phyloP scores from a whole-genome alignment of 2,329 filamentous ascomycete species.

The Thelonectria olida region DNA sequence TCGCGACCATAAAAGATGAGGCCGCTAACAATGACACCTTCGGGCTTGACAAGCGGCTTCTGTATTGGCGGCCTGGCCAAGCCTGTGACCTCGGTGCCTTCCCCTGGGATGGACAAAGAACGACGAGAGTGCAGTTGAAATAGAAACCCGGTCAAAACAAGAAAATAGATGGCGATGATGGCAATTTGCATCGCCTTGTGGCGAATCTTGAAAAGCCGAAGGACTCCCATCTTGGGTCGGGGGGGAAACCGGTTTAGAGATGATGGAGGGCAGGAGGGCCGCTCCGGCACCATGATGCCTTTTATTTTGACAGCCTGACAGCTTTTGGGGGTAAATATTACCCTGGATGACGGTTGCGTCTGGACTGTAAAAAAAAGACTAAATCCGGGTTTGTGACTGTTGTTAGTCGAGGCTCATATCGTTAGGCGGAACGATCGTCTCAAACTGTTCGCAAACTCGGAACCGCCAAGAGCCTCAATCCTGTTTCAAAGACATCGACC shows the following conservation, averaged over 20 bases:
- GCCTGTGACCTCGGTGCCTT: not conserved
- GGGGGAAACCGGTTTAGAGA: not conserved
- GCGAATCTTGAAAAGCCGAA: not conserved
- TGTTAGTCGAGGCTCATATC: too few species aligned
- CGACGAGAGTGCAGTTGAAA: not conserved
- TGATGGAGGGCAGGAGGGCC: too few species aligned
- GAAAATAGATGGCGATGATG: not conserved
- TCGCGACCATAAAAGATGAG: constrained; percentile 30
- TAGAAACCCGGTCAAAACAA: not conserved
- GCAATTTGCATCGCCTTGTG: not conserved
- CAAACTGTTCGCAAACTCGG: too few species aligned
- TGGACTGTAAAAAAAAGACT: too few species aligned
- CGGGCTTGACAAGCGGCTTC: constrained; percentile 14
- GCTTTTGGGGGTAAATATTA: too few species aligned
- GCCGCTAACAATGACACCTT: constrained; percentile 26
- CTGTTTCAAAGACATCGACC: too few species aligned
- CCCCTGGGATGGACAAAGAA: not conserved
- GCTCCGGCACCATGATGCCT: too few species aligned
- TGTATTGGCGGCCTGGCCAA: not conserved
- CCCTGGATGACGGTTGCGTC: too few species aligned
- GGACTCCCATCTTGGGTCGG: not conserved
- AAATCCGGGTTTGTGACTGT: too few species aligned
- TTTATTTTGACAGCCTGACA: too few species aligned
- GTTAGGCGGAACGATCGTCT: too few species aligned
- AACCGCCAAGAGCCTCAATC: too few species aligned